Base-by-base conservation (phyloP, 2,329 filamentous ascomycete species). In the Colletotrichum echinochloae region DNA sequence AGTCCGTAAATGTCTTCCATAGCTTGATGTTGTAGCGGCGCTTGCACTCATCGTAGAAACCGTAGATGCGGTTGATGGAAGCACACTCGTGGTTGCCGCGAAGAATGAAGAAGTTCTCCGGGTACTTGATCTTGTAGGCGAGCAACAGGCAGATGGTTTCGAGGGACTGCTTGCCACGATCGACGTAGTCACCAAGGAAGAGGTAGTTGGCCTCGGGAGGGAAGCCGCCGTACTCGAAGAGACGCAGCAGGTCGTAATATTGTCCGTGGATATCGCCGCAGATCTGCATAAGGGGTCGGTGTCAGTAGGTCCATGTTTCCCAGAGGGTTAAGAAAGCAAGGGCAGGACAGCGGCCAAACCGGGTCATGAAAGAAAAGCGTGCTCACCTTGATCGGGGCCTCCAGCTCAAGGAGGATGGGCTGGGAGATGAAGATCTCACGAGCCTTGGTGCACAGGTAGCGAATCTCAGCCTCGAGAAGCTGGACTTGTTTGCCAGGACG, bases 31-130 rank as follows among this genome's bases (percentile, higher is more conserved):
- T 99, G 87, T 97, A 98, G 77, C 95, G 90, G 80, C 96, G 92
- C 88, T 99, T 99, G 91, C 95, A 99, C 84, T 99, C 95, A 80
- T 99, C 96, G 87, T 99, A 99, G 87, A 99, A 99, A 71, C 96
- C 96, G 82, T 99, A 99, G 83, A 98, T 97, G 80, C 96, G 94
- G 87, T 97, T 99, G 87, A 99, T 97, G 63, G 94, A 97, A 70
- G 96, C 96, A 85, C 96, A 98, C 84, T 99, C 96, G 87, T 99
- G 96, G 87, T 99, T 99, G 74, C 96, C 96, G 76, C 96, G 94
- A 70, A 99, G 90, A 75, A 99, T 93, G 87, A 99, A 99, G 86
- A 99, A 98, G 87, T 99, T 99, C 85, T 99, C 96, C 59, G 96
- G 96, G 82, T 97, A 98, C 87, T 98, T 98, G 89, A 99, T 97